Conservation (phyloP, 2,329 filamentous ascomycete species). For the Verticillium zaregamsianum region DNA sequence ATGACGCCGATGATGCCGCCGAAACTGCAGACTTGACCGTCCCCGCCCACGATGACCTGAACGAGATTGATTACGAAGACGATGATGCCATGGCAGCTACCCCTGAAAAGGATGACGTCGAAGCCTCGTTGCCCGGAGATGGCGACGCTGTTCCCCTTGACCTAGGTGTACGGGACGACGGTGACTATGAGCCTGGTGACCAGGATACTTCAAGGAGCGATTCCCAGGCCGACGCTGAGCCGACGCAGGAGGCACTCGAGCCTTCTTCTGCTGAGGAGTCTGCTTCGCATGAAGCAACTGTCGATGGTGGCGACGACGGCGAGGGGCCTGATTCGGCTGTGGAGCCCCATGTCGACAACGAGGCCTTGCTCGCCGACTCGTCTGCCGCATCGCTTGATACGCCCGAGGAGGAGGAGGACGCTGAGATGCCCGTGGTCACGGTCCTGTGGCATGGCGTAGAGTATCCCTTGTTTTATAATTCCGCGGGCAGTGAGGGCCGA, state of each 20-base stretch:
- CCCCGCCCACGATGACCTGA: conserved; percentile 10
- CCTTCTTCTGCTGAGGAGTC: neutral
- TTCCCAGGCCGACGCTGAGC: neutral
- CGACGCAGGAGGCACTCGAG: neutral
- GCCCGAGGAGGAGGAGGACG: conserved; percentile 7
- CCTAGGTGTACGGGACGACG: neutral
- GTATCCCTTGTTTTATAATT: conserved; percentile 33
- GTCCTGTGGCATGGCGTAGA: conserved; percentile 40
- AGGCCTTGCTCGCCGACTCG: conserved; percentile 5
- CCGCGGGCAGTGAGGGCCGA: conserved; percentile 20
- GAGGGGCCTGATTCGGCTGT: conserved; percentile 5
- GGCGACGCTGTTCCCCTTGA: neutral
- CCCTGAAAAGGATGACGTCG: neutral
- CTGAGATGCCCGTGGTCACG: conserved; percentile 30
- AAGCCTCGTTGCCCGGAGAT: neutral
- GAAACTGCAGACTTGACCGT: neutral
- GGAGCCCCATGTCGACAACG: conserved; percentile 7
- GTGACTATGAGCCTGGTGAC: neutral
- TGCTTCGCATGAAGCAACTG: neutral
- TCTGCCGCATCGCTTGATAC: conserved; percentile 9
- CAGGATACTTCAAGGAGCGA: conserved; percentile 18
- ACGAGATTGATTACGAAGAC: conserved; percentile 25
- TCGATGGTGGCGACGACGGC: conserved; percentile 6
- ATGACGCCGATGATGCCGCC: conserved; percentile 13
- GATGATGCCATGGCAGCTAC: neutral